Evolutionary conservation across 2,329 filamentous ascomycete genomes (phyloP), one percentile per base, ranked within the genome.

Genomic region (Tolypocladium album): DNA sequence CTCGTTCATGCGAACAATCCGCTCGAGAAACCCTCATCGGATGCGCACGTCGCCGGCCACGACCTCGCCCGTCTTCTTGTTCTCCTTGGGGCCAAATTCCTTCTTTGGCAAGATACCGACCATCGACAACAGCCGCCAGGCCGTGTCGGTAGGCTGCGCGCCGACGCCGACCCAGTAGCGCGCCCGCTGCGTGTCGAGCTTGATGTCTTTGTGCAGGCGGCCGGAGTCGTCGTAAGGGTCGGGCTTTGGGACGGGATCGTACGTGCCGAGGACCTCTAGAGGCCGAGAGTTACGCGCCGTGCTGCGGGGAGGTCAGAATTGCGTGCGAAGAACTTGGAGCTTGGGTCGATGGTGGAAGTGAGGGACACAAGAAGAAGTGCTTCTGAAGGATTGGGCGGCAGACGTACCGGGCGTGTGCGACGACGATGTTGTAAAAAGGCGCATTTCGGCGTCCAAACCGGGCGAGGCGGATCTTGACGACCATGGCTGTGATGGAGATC

Each of bases 341-440:
- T 47, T 27, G 22, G 45, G 5, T 47, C 6, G 45, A 12, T 3
- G 20, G 22, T 15, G 22, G 45, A 45, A 45, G 3, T 24, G n/a
- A 47, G 43, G 43, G n/a, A 31, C 13, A 2, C 13, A 1, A 20
- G 24, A 3, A 34, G 27, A 17, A 27, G 47, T 6, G 15, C 7
- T 20, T 36, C 34, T 45, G n/a, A 11, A 55, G 31, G 56, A 56
- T 45, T 61, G 56, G 50, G 59, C 43, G 43, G n/a, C 17, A 50
- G 38, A 64, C 80, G 65, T 83, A 95, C 90, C 92, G 87, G 55
- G 92, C 92, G 70, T 97, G 93, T 20, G 92, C 85, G 65, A 99
- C 90, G 66, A 97, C 91, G 64, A 99, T 97, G 78, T 99, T 99
- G 82, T 96, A 99, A 68, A 97, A 88, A 2, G 94, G 93, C n/a